Evolutionary conservation across 2,329 filamentous ascomycete genomes (phyloP), one percentile per base, ranked within the genome.

Genomic region (Curvularia verruculosa): DNA sequence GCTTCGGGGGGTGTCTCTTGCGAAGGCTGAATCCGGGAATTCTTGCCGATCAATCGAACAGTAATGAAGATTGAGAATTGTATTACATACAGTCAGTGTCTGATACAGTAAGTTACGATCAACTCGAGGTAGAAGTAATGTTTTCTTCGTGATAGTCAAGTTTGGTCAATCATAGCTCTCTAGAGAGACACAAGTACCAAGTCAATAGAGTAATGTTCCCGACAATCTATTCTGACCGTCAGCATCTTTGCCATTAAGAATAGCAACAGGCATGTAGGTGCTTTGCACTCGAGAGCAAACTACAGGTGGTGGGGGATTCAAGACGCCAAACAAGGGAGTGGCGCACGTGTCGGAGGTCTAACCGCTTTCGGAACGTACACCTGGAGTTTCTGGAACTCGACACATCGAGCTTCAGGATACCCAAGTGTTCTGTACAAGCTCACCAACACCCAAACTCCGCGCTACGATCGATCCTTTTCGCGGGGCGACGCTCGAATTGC

Each of bases 361-460:
- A 45, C 67, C 64, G 52, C 56, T 52, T 60, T 50, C 52, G 56
- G 53, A 66, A 66, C 64, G 61, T 66, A 63, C 64, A 63, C 63
- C 60, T 69, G 65, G 66, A 61, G 63, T 59, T 64, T 61, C 63
- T 39, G 34, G 46, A 54, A 57, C 60, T 60, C 66, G 64, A 66
- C 65, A 63, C 60, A 43, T 54, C 31, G 55, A 60, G 63, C 58
- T 65, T 63, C 60, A 60, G 65, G 60, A 66, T 61, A 55, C 59
- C 60, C 58, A 62, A 67, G 58, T 37, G 47, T 43, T 45, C 63
- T 40, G 47, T 43, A 47, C 63, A 67, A 43, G 61, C 54, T 62
- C 57, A 31, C 64, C 65, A 59, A 54, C 18, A 46, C 56, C 44
- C 58, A 34, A 31, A 53, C 57, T 67, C 65, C 60, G 63, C 68